Evolutionary conservation across 495 filamentous ascomycete species (phyloP), one percentile per base, ranked within the genome.

Genomic region (Neurospora sublineolata): DNA sequence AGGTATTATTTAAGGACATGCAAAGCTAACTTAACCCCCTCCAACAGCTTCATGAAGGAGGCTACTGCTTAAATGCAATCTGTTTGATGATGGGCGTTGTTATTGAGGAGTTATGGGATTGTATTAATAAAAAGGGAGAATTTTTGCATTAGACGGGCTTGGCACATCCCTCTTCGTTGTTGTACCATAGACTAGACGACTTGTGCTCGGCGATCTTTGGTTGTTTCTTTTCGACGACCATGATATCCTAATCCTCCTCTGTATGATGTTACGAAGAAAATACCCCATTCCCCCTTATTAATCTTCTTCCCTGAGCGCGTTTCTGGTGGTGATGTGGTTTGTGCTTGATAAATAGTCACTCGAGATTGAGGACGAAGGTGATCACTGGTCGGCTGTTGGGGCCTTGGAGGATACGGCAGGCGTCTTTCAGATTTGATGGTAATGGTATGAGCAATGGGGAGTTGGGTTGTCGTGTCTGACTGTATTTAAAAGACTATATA

Each of bases 41-140:
- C 2, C 33, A 8, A 75, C 77, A 91, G 89, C 78, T 89, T 81
- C 87, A 85, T 91, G 82, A 88, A 90, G 87, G 86, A 91, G 78
- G 75, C 80, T 68, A 89, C 87, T 77, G 80, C 80, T 81, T 90
- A 89, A 86, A 74, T 72, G 36, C 68, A 70, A 64, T 67, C 42
- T 52, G 16, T 37, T 30, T 44, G 40, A 36, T 67, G 33, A 36
- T 70, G 40, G 33, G 39, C 68, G 68, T 41, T 41, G 68, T 20
- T 37, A 40, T 33, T 44, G 68, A 69, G 39, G 39, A 42, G 42
- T 70, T 70, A 42, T 70, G 71, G 41, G 39, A 39, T 69, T 72
- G 71, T 72, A 72, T 46, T 72, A 70, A 72, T 72, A 72, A 64
- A 52, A 60, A 70, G 40, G 42, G 52, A 42, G 69, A 70, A 20